These are phyloP conservation scores for Brassica hybrid DNA, from an alignment of 441 rosid genomes.

Conservation along the genomic window DNA sequence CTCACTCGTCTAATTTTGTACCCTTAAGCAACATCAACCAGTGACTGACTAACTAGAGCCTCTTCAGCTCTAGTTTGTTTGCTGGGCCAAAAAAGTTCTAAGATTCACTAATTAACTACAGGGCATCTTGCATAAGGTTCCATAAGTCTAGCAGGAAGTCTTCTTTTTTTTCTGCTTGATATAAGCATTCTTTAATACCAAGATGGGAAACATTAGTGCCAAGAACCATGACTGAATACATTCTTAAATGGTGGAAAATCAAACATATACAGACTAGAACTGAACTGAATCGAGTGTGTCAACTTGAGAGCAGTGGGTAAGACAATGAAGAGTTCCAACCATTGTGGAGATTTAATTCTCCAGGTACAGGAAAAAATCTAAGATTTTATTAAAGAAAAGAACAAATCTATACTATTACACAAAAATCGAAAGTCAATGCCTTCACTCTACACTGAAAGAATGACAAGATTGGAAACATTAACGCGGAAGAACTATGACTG, in stretches of 20 bases:
- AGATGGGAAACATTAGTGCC: conserved; percentile 22
- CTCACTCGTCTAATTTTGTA: background rate
- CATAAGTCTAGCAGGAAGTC: background rate
- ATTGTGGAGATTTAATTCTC: conserved; percentile 37
- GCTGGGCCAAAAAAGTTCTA: background rate
- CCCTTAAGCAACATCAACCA: background rate
- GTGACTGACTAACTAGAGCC: background rate
- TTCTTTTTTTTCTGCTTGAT: background rate
- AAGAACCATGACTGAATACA: background rate
- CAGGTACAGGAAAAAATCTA: conserved; percentile 38
- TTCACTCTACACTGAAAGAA: conserved; percentile 13
- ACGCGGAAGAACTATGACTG: no score
- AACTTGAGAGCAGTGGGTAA: conserved; percentile 3
- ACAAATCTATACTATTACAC: background rate
- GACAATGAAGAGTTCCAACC: conserved; percentile 8
- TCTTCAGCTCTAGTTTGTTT: conserved; percentile 13
- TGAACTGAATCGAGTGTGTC: conserved; percentile 11
- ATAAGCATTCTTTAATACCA: conserved; percentile 4
- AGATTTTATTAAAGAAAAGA: background rate
- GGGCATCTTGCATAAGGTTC: conserved; percentile 16
- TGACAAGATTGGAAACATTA: no score
- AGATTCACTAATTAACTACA: conserved; percentile 8
- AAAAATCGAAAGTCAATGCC: conserved; percentile 19
- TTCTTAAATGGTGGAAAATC: background rate
- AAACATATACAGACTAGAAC: conserved; percentile 28